Evolutionary conservation across 2,329 filamentous ascomycete species (phyloP).

Genomic region (Pseudocercospora eumusae): DNA sequence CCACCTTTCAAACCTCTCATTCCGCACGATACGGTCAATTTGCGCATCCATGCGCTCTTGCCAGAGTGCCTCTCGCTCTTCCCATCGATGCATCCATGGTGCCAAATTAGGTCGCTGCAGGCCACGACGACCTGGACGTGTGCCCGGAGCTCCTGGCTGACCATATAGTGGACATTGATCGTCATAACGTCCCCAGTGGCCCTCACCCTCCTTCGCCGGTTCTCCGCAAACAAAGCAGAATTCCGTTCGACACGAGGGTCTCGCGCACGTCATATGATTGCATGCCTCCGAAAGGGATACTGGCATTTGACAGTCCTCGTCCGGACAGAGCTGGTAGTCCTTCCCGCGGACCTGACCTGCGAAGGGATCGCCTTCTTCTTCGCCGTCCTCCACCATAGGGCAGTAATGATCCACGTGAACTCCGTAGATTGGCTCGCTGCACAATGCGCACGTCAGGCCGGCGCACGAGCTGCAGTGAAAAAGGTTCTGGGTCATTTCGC

Average conservation of each 20-base stretch:
- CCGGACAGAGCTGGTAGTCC: background rate
- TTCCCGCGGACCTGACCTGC: background rate
- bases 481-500: background rate
- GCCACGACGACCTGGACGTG: no score
- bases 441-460: background rate
- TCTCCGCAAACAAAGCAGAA: conserved; percentile 12
- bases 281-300: conserved; percentile 4
- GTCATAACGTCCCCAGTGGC: background rate
- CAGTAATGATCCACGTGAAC: background rate
- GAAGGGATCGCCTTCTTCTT: background rate
- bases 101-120: no score
- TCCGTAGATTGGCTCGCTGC: background rate
- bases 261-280: conserved; percentile 12
- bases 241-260: background rate
- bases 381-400: background rate
- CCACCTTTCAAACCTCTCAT: background rate
- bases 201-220: background rate
- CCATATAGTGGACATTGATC: background rate
- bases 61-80: no score
- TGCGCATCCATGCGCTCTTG: no score
- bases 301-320: background rate
- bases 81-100: no score
- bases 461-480: background rate
- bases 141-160: background rate
- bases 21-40: no score